Conservation (phyloP, 306 rosid genomes). For the cucumber (Cucumis sativus) region Cucumber_9930_V3 NC_026660.2:11272001-11272500, state of each 20-base stretch:
- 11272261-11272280: background rate
- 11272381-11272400: slow-evolving; percentile 6
- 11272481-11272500: slow-evolving; percentile 59
- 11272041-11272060: no score
- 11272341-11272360: background rate
- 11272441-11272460: background rate
- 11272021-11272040: no score
- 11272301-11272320: background rate
- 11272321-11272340: background rate
- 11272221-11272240: background rate
- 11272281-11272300: no score
- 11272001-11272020: no score
- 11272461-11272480: slow-evolving; percentile 53
- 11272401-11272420: background rate
- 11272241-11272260: background rate
- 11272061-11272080: no score
- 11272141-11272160: background rate
- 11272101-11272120: no score
- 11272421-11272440: background rate
- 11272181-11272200: background rate
- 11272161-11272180: background rate
- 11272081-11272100: no score
- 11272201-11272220: background rate
- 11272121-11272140: no score
- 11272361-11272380: slow-evolving; percentile 33